phyloP scores from a whole-genome alignment of 2,329 filamentous ascomycete genomes.

The Cytospora leucostoma region DNA sequence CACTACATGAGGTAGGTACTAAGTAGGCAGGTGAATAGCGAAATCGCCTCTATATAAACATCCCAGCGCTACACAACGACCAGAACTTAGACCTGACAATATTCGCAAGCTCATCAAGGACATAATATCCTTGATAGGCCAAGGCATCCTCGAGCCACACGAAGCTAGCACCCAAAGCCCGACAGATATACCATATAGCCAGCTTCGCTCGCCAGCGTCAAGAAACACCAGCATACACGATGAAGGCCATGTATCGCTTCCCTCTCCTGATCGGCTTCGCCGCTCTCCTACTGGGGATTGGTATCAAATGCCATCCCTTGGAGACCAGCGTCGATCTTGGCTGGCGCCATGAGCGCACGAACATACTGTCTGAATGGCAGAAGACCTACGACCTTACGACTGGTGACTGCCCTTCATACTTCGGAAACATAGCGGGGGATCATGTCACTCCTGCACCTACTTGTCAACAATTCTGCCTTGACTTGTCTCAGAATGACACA shows the following conservation, averaged over 20 bases:
- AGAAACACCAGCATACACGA: neutral
- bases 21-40: no score
- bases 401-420: neutral
- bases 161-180: no score
- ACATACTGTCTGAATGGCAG: neutral
- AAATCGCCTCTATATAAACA: no score
- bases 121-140: no score
- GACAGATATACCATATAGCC: no score
- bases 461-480: neutral
- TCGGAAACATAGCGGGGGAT: neutral
- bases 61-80: no score
- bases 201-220: neutral
- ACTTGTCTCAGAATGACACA: neutral
- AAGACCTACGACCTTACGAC: neutral
- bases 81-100: no score
- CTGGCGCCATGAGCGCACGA: neutral
- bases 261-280: neutral
- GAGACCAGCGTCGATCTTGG: neutral
- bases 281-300: neutral
- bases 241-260: neutral
- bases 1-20: no score
- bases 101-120: no score
- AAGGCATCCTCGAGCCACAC: no score
- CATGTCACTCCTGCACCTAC: neutral
- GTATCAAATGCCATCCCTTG: neutral